These are phyloP conservation scores for Harrya chromipes DNA, from an alignment of 768 basidiomycete species.

Conservation along the genomic window DNA sequence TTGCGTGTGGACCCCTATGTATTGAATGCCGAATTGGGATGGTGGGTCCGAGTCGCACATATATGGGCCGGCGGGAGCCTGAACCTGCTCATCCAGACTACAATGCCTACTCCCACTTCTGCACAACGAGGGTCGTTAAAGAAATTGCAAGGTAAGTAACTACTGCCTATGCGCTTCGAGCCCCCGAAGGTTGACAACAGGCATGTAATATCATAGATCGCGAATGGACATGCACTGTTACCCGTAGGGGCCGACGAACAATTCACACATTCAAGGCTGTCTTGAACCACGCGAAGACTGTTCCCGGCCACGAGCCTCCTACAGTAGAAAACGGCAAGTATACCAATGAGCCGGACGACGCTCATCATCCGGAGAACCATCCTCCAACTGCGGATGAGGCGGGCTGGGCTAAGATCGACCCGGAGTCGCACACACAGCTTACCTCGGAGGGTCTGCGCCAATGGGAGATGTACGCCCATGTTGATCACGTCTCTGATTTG, in stretches of 20 bases:
- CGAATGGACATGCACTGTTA: constrained; percentile 33
- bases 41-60: constrained; percentile 19
- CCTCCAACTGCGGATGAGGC: constrained; percentile 17
- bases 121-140: constrained; percentile 14
- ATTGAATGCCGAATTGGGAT: not conserved
- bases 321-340: constrained; percentile 1
- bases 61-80: constrained; percentile 12
- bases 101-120: constrained; percentile 23
- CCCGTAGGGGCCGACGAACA: constrained; percentile 16
- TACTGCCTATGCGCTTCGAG: not conserved
- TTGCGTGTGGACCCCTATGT: too few relatives aligned
- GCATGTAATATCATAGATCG: constrained; percentile 23
- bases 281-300: constrained; percentile 29
- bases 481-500: constrained; percentile 48
- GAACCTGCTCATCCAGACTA: constrained; percentile 11
- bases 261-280: constrained; percentile 29
- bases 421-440: constrained; percentile 18
- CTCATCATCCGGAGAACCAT: constrained; percentile 2
- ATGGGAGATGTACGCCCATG: constrained; percentile 32
- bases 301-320: constrained; percentile 16
- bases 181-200: not conserved
- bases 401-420: constrained; percentile 30
- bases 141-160: constrained; percentile 23
- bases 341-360: not conserved
- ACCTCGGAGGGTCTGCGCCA: constrained; percentile 28